phyloP scores from a whole-genome alignment of 73 alveolate species.

The Durusdinium trenchii region DNA sequence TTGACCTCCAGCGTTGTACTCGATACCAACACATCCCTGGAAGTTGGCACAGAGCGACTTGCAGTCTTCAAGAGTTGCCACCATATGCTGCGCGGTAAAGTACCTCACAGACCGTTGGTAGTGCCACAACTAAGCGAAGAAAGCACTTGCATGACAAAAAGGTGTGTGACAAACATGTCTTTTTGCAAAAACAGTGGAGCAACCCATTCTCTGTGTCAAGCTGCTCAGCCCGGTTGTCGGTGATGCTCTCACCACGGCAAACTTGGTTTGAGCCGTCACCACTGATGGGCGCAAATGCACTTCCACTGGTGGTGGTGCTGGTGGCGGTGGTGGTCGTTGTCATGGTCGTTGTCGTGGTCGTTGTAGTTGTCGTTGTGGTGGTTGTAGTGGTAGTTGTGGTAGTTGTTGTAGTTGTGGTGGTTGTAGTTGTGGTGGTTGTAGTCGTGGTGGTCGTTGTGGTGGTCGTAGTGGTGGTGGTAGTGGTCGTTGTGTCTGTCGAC shows the following conservation, averaged over 20 bases:
- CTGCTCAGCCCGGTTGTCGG: conserved; percentile 42
- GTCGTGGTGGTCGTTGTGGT: neutral
- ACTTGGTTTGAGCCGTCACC: conserved; percentile 81
- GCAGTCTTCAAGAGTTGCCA: conserved; percentile 55
- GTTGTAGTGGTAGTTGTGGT: conserved; percentile 56
- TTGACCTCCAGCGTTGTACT: conserved; percentile 46
- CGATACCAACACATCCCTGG: conserved; percentile 57
- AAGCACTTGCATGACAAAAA: neutral
- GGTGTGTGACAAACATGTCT: neutral
- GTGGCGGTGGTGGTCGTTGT: conserved; percentile 57
- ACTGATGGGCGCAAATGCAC: conserved; percentile 21
- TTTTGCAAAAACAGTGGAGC: neutral
- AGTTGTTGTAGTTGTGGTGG: neutral
- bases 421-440: conserved; percentile 24
- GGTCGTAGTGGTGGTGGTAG: conserved; percentile 60
- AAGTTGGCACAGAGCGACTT: conserved; percentile 47
- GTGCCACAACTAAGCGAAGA: too few relatives aligned
- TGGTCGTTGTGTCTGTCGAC: conserved; percentile 26
- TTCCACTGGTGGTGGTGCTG: neutral
- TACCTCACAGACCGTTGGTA: too few relatives aligned
- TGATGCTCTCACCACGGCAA: conserved; percentile 69
- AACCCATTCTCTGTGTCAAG: neutral
- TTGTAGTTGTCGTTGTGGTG: conserved; percentile 62
- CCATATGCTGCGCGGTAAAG: neutral
- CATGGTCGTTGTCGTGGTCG: conserved; percentile 49